Conservation (phyloP, 192 early-diverging fungal genomes). For the Coemansia javaensis region DNA sequence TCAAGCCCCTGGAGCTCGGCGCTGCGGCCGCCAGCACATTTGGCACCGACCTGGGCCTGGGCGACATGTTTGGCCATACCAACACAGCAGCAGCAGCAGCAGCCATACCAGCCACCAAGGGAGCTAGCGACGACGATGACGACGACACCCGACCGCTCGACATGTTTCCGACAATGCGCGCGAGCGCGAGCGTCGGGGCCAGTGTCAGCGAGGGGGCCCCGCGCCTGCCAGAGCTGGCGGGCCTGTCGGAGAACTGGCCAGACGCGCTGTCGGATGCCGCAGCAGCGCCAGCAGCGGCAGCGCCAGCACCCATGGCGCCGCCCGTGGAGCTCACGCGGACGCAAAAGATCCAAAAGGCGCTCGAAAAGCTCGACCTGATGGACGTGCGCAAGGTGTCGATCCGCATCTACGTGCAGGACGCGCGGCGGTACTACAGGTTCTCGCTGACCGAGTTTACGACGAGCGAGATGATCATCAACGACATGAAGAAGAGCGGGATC, state of each 20-base stretch:
- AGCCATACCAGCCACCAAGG: too few relatives aligned
- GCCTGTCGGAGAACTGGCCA: slow-evolving; percentile 1
- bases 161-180: not conserved
- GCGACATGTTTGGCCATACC: slow-evolving; percentile 14
- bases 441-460: slow-evolving; percentile 70
- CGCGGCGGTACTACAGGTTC: slow-evolving; percentile 69
- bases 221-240: too few relatives aligned
- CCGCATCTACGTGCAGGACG: slow-evolving; percentile 86
- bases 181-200: too few relatives aligned
- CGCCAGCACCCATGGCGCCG: too few relatives aligned
- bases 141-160: slow-evolving; percentile 4
- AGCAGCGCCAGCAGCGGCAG: too few relatives aligned
- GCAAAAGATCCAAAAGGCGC: slow-evolving; percentile 44
- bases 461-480: slow-evolving; percentile 64
- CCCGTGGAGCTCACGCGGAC: slow-evolving; percentile 37
- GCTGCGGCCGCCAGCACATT: not conserved
- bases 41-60: slow-evolving; percentile 17
- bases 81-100: too few relatives aligned
- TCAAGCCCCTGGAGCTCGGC: slow-evolving; percentile 38
- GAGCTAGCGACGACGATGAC: slow-evolving; percentile 11
- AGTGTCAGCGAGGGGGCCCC: too few relatives aligned
- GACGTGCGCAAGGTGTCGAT: slow-evolving; percentile 56
- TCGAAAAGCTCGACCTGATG: slow-evolving; percentile 38
- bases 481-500: slow-evolving; percentile 61
- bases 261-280: slow-evolving; percentile 1